A percentile compares a stretch with the other conserved stretches of the same genome.
These are phyloP conservation scores for Fusarium buharicum DNA, from an alignment of 2,329 filamentous ascomycete species.

Conservation along the genomic window DNA sequence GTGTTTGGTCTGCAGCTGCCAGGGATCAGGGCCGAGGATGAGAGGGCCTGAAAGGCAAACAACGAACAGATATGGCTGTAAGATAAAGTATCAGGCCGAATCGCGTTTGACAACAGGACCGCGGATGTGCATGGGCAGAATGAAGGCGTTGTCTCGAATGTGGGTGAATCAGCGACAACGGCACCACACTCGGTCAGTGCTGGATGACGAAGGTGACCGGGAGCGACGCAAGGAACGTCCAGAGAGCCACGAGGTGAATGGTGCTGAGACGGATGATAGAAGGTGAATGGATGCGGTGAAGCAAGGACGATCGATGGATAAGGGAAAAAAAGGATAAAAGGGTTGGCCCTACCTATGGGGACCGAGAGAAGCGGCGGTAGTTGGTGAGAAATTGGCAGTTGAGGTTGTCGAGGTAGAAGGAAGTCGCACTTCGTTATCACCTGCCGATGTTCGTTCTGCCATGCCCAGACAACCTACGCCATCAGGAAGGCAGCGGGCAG, in stretches of 20 bases:
- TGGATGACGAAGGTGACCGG: constrained; percentile 34
- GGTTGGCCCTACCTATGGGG: constrained; percentile 44
- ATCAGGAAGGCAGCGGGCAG: constrained; percentile 61
- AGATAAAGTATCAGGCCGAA: constrained; percentile 10
- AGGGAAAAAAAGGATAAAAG: constrained; percentile 34
- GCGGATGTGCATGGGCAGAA: constrained; percentile 12
- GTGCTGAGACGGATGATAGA: constrained; percentile 15
- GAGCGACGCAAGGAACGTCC: no score
- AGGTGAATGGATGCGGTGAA: constrained; percentile 12
- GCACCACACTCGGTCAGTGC: constrained; percentile 33
- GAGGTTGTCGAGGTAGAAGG: constrained; percentile 54
- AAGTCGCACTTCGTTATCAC: constrained; percentile 67
- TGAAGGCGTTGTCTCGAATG: constrained; percentile 33
- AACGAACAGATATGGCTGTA: constrained; percentile 1
- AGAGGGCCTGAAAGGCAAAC: constrained; percentile 3
- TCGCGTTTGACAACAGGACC: constrained; percentile 10
- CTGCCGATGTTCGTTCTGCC: constrained; percentile 70
- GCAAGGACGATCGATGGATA: constrained; percentile 30
- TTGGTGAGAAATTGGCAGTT: constrained; percentile 42
- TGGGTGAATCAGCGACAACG: constrained; percentile 40
- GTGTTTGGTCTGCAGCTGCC: constrained; percentile 22
- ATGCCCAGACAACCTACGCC: constrained; percentile 72
- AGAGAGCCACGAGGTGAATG: constrained; percentile 16
- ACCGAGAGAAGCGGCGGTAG: constrained; percentile 37
- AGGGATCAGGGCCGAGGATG: constrained; percentile 6